Evolutionary conservation across 2,329 filamentous ascomycete genomes (phyloP), one percentile per base, ranked within the genome.

Genomic region (Hypoxylon sp.): DNA sequence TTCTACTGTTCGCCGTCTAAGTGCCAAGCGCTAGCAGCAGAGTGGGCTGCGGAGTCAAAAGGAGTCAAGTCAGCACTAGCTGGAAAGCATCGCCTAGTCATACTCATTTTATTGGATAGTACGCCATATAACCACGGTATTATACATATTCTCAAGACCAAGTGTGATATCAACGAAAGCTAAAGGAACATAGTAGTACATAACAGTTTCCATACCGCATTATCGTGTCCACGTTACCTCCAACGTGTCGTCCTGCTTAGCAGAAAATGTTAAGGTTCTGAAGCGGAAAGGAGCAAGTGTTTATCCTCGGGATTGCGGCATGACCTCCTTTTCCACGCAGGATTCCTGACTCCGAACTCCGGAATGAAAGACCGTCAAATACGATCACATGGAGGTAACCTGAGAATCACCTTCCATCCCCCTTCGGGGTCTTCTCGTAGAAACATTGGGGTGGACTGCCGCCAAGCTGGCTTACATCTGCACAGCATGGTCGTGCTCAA

Each of bases 271-370:
- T 2, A 33, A 6, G 31, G 2, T 6, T 11, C 31, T 7, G 31
- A 33, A 11, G 31, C 6, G 2, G 31, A 33, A 33, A 33, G 2
- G 31, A 33, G 2, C 6, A 42, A 3, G 37, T 8, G 6, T 20
- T 20, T 42, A 20, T 8, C n/a, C n/a, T 42, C n/a, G 2, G 17
- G n/a, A 8, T n/a, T 17, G 5, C n/a, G 10, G 5, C 2, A 42
- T 17, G 1, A 1, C 7, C n/a, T 14, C 17, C n/a, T 8, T 17
- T 7, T 20, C n/a, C n/a, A 8, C 8, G 14, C n/a, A 8, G 14
- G 17, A 10, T 42, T 42, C 17, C 37, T 40, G 37, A 42, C 37
- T 42, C 37, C 37, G 37, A 42, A 42, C 37, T 42, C 37, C 37
- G 6, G 37, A 8, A 42, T 42, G 7, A 42, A 17, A 8, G 6